Evolutionary conservation across 768 basidiomycete genomes (phyloP).

Genomic region (Serendipita indica): DNA sequence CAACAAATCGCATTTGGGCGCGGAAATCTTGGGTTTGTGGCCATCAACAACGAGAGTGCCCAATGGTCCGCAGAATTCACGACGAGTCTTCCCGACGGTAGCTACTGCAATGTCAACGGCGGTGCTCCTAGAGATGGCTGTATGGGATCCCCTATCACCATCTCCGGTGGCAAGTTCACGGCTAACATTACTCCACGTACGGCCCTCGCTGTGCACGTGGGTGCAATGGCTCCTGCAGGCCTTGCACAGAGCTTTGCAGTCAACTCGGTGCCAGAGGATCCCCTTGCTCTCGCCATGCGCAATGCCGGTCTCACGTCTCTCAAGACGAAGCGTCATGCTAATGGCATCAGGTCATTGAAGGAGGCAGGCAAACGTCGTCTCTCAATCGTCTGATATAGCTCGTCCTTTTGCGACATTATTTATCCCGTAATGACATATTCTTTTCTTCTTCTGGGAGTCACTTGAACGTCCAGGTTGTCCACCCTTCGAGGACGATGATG

Average conservation of each 20-base stretch:
- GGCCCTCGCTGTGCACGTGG: conserved; percentile 23
- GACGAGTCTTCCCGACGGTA: conserved; percentile 41
- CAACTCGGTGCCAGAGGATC: background rate
- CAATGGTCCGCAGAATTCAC: conserved; percentile 41
- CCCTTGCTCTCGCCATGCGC: too few species aligned
- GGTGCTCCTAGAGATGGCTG: conserved; percentile 33
- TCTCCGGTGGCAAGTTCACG: conserved; percentile 34
- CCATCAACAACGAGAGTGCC: conserved; percentile 48
- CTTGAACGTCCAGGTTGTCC: too few species aligned
- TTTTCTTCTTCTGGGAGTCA: too few species aligned
- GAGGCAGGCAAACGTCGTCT: background rate
- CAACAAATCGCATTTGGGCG: conserved; percentile 54
- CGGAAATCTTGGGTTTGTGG: conserved; percentile 44
- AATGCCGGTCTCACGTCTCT: background rate
- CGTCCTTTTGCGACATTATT: too few species aligned
- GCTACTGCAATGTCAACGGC: conserved; percentile 50
- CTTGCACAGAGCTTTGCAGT: background rate
- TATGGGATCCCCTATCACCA: conserved; percentile 30
- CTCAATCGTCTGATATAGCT: background rate
- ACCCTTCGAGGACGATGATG: too few species aligned
- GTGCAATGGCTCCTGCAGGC: conserved; percentile 10
- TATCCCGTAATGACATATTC: too few species aligned
- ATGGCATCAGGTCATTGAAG: background rate
- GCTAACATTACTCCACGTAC: conserved; percentile 36
- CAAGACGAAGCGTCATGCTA: background rate